A percentile compares a stretch with the other conserved stretches of the same genome.
phyloP scores from a whole-genome alignment of 345 rosid species.

The Ceriops decandra region DNA sequence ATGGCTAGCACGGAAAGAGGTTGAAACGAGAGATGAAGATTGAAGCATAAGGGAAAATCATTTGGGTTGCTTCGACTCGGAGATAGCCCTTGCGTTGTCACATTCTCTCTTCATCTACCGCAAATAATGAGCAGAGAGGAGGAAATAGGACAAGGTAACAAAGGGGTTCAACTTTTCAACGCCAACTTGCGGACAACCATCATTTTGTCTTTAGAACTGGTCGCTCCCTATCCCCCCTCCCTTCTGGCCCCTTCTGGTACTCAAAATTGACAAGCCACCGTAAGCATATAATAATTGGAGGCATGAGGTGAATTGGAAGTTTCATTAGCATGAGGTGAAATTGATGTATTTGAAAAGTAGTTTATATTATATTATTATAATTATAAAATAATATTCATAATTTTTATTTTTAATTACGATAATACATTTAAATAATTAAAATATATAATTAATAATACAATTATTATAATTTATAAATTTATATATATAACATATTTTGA shows the following conservation, averaged over 20 bases:
- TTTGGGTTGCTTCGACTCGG: constrained; percentile 10
- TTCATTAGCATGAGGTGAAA: neutral
- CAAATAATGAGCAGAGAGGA: neutral
- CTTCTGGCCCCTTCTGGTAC: constrained; percentile 12
- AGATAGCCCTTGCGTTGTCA: constrained; percentile 25
- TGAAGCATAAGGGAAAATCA: neutral
- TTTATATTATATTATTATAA: no score
- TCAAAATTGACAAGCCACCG: constrained; percentile 20
- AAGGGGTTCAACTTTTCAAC: constrained; percentile 32
- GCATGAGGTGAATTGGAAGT: constrained; percentile 1
- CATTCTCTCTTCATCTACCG: constrained; percentile 10
- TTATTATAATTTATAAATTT: no score
- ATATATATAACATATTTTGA: no score
- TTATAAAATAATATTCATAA: no score
- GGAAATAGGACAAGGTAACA: neutral
- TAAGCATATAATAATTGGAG: constrained; percentile 22
- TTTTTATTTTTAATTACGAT: no score
- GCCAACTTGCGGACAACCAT: constrained; percentile 70
- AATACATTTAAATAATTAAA: no score
- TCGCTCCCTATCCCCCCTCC: constrained; percentile 17
- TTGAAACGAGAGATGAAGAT: neutral
- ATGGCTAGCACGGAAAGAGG: constrained; percentile 9
- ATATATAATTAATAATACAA: no score
- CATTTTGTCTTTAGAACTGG: constrained; percentile 52
- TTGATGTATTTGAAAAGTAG: no score